A percentile compares a stretch with the other conserved stretches of the same genome.
These are phyloP conservation scores for Penicillium verrucosum DNA, from an alignment of 2,329 filamentous ascomycete genomes.

Conservation along the genomic window DNA sequence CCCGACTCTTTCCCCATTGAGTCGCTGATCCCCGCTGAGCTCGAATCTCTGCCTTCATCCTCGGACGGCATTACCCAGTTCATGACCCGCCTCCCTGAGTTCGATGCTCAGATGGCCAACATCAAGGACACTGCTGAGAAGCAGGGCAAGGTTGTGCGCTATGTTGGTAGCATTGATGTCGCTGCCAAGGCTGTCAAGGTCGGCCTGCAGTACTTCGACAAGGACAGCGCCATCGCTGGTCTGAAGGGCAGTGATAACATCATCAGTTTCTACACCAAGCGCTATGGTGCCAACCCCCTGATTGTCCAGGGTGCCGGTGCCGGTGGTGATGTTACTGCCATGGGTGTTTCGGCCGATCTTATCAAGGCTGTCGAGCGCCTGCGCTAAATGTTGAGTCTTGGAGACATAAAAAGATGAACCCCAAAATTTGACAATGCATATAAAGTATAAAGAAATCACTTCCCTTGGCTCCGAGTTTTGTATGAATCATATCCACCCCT, in stretches of 20 bases:
- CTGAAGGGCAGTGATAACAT: constrained; percentile 98
- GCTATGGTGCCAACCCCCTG: constrained; percentile 85
- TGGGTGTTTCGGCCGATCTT: constrained; percentile 93
- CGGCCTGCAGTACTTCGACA: constrained; percentile 83
- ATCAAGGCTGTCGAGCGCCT: constrained; percentile 81
- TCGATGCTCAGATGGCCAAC: constrained; percentile 85
- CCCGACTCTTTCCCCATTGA: constrained; percentile 91
- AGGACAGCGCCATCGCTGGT: constrained; percentile 84
- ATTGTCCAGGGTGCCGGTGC: constrained; percentile 94
- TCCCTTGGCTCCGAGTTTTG: not conserved
- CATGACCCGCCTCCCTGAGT: constrained; percentile 72
- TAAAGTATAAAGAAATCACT: not conserved
- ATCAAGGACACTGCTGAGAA: constrained; percentile 80
- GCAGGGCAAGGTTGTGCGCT: constrained; percentile 87
- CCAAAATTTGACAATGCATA: not conserved
- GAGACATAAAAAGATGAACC: not conserved
- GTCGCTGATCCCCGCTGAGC: constrained; percentile 82
- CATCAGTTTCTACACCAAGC: constrained; percentile 96
- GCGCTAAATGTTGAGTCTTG: constrained; percentile 37
- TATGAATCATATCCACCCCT: not conserved
- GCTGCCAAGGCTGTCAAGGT: constrained; percentile 80
- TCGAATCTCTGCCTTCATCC: constrained; percentile 67
- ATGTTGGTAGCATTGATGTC: constrained; percentile 90
- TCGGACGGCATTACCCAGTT: constrained; percentile 70
- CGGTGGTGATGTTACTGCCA: constrained; percentile 91